Base-by-base conservation (phyloP, 2,329 filamentous ascomycete genomes). In the Botrytis pseudocinerea region DNA sequence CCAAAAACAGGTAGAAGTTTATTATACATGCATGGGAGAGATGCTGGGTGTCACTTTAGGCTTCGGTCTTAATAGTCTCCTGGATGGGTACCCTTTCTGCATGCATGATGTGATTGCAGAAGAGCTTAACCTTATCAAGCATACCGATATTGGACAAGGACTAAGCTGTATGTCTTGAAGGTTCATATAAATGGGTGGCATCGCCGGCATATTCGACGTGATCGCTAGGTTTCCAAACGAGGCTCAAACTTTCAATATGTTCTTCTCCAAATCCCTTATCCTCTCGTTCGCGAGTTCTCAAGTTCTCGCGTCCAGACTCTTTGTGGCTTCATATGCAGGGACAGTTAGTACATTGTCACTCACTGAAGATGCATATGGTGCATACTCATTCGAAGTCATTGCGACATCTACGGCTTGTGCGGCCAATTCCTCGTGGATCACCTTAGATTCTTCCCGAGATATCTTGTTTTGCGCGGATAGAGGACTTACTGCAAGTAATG, bases 391-490 rank as follows among this genome's bases (percentile, higher is more conserved):
- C 16, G 35, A 25, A 28, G 35, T 69, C 25, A 42, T 69, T 32
- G 65, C 65, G 35, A 57, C 65, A 25, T 57, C 48, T 12, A 44
- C 48, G 6, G 65, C 48, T 18, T 69, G 65, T 12, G 51, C 65
- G 38, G 65, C 48, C 7, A 69, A 69, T 25, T 25, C 48, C 22
- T 69, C 48, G 18, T 69, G 65, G 65, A 42, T 69, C 40, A 42
- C 65, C 0, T 25, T 57, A 48, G 65, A 69, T 57, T 51, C 38
- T 32, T 12, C 54, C 7, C 48, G 65, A 8, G 35, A 69, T 57
- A 38, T 57, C 3, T 57, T 69, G 65, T 69, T 57, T 5, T 69
- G 65, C 40, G 48, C 65, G 18, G 65, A 69, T 25, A 57, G 65
- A 57, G 65, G 65, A 0, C 3, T 57, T 6, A 38, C 38, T 40